A percentile compares a stretch with the other conserved stretches of the same genome.
phyloP scores from a whole-genome alignment of 73 alveolate species.

The Paramecium tetraurelia region DNA sequence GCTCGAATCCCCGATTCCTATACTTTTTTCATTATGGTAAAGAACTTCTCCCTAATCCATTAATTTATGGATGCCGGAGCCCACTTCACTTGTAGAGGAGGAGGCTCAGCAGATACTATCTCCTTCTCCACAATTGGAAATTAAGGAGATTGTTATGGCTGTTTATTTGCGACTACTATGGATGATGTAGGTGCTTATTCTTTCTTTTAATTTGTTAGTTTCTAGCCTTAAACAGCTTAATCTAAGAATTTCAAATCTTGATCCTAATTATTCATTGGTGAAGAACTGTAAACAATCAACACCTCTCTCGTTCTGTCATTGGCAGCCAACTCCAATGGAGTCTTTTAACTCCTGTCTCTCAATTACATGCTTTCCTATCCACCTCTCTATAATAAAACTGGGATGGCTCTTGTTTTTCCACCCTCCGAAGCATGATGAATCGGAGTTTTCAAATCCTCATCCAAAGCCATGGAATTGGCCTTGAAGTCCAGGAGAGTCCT shows the following conservation, averaged over 20 bases:
- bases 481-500: conserved; percentile 64
- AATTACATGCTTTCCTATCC: conserved; percentile 64
- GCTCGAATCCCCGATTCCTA: conserved; percentile 80
- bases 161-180: not conserved
- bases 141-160: not conserved
- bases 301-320: conserved; percentile 54
- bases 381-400: conserved; percentile 74
- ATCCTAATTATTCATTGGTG: not conserved
- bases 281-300: not conserved
- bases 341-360: conserved; percentile 63
- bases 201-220: conserved; percentile 25
- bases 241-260: not conserved
- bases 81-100: not conserved
- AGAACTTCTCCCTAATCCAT: conserved; percentile 67
- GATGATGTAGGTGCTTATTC: not conserved
- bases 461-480: conserved; percentile 70
- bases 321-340: conserved; percentile 77
- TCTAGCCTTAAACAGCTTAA: conserved; percentile 16
- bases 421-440: conserved; percentile 79
- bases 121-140: conserved; percentile 20
- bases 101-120: not conserved
- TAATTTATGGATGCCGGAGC: conserved; percentile 25
- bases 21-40: conserved; percentile 68
- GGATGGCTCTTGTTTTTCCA: conserved; percentile 71
- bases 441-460: conserved; percentile 76